phyloP scores from a whole-genome alignment of 345 rosid species.

The Populus euphratica region DNA sequence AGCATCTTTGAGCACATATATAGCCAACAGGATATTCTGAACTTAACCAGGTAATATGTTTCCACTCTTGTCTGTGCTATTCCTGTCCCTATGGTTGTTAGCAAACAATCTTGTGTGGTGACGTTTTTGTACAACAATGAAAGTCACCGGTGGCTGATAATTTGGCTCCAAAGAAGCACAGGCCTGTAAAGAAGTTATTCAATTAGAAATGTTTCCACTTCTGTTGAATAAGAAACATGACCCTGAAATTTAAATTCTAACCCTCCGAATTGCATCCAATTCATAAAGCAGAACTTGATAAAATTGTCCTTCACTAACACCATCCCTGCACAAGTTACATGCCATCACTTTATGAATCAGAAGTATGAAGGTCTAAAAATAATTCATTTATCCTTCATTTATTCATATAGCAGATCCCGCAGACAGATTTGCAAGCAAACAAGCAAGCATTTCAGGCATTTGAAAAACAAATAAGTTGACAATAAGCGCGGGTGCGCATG shows the following conservation, averaged over 20 bases:
- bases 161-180: constrained; percentile 97
- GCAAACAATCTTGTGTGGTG: constrained; percentile 96
- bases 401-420: neutral
- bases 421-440: neutral
- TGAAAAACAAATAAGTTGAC: neutral
- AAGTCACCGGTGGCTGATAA: constrained; percentile 97
- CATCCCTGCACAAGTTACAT: constrained; percentile 58
- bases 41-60: constrained; percentile 81
- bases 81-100: constrained; percentile 86
- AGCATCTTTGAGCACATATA: neutral
- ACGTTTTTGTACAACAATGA: constrained; percentile 93
- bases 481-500: neutral
- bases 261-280: constrained; percentile 82
- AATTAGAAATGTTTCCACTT: neutral
- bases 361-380: neutral
- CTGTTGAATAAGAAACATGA: neutral
- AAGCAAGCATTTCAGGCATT: neutral
- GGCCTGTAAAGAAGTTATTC: constrained; percentile 43
- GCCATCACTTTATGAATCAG: neutral
- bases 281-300: constrained; percentile 84
- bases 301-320: constrained; percentile 98
- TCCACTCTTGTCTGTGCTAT: constrained; percentile 86
- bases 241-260: constrained; percentile 15
- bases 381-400: neutral
- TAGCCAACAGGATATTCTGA: neutral